Conservation (phyloP, 805 yeast genomes). For the Saturnispora diversa region DNA sequence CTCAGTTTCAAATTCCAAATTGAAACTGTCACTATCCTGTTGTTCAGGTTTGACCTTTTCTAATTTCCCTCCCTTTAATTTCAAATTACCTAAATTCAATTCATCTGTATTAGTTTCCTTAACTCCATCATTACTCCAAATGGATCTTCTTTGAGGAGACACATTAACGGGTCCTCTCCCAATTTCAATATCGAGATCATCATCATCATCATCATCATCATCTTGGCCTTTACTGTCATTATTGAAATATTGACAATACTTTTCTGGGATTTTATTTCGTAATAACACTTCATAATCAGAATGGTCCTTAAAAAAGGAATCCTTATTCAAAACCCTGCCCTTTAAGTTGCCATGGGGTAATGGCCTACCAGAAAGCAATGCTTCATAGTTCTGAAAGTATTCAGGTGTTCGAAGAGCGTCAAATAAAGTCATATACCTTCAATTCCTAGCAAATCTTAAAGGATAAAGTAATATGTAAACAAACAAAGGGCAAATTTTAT, state of each 20-base stretch:
- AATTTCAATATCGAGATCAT: slow-evolving; percentile 20
- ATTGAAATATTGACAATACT: slow-evolving; percentile 22
- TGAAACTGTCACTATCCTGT: not conserved
- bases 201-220: slow-evolving; percentile 8
- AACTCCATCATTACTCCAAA: slow-evolving; percentile 15
- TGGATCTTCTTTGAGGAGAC: slow-evolving; percentile 9
- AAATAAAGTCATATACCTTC: slow-evolving; percentile 24
- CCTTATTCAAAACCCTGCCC: slow-evolving; percentile 22
- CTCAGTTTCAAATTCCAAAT: slow-evolving; percentile 5
- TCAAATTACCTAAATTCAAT: slow-evolving; percentile 21
- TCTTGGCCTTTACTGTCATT: not conserved
- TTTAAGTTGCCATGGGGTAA: slow-evolving; percentile 25
- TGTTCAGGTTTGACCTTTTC: slow-evolving; percentile 2
- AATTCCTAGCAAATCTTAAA: slow-evolving; percentile 14
- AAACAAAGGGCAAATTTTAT: slow-evolving; percentile 2
- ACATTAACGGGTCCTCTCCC: slow-evolving; percentile 19
- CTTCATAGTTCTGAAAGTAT: slow-evolving; percentile 25
- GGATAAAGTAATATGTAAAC: slow-evolving; percentile 4
- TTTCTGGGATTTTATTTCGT: slow-evolving; percentile 24
- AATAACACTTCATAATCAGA: slow-evolving; percentile 27
- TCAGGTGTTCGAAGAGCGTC: slow-evolving; percentile 18
- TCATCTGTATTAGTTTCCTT: slow-evolving; percentile 22
- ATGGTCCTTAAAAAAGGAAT: slow-evolving; percentile 19
- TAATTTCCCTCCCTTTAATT: slow-evolving; percentile 5
- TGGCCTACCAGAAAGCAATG: slow-evolving; percentile 23